Base-by-base conservation (phyloP, 2,329 filamentous ascomycete genomes). In the Chrysoporthe deuterocubensis region DNA sequence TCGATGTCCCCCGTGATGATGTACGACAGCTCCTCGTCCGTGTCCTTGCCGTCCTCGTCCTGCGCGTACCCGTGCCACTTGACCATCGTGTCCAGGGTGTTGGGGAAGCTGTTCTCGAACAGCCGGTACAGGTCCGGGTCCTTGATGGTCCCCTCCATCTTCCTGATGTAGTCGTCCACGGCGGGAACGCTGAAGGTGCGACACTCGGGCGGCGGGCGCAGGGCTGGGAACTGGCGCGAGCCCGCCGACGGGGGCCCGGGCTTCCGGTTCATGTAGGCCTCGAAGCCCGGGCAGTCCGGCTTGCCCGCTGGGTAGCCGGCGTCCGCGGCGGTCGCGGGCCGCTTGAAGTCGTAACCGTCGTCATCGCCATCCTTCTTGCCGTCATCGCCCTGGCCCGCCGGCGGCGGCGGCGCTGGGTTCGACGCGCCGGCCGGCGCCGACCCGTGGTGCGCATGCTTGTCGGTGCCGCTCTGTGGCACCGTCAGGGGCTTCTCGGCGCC, bases 1-100 rank as follows among this genome's bases (percentile, higher is more conserved):
- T 94, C 90, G 76, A 95, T 95, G 74, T 95, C 92, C 52, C 92
- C 92, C 0, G 92, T 95, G 62, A 94, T 92, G 69, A 95, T 89
- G 75, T 94, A 95, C 40, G 89, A 90, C 72, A 95, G 87, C 64
- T 88, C 80, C 14, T 89, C 88, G 68, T 87, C 81, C 85, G 74
- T 76, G 58, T 71, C 65, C 1, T 52, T 75, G 70, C 71, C 68
- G 52, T 75, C 67, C 14, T 73, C 74, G 32, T 62, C 44, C 76
- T 83, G 84, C 2, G 84, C 85, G 58, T 89, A 78, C 34, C 84
- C 87, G 74, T 93, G 90, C 90, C 92, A 96, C 71, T 90, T 86
- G 66, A 96, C 87, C 2, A 92, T 94, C 1, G 92, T 94, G 74
- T 96, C 92, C 26, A 95, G 81, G 0, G 92, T 95, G 73, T 94